These are phyloP conservation scores for Tuber brumale DNA, from an alignment of 495 filamentous ascomycete species.

Conservation along the genomic window DNA sequence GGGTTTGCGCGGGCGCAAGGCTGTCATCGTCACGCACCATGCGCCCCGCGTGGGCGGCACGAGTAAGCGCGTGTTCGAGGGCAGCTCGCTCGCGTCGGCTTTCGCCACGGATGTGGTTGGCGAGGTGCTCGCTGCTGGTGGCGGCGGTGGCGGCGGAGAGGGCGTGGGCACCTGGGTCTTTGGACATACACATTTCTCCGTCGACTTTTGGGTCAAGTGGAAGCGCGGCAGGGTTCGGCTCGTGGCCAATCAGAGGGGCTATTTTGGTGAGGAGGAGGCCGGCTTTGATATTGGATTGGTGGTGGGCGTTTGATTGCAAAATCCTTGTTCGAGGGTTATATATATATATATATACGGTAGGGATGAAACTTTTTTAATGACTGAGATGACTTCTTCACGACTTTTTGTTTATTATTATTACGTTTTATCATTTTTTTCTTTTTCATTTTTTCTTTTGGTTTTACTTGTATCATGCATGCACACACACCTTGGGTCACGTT, in stretches of 20 bases:
- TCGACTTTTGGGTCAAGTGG: slow-evolving; percentile 41
- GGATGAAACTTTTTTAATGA: neutral
- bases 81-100: slow-evolving; percentile 46
- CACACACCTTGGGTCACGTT: neutral
- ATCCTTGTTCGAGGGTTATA: no score
- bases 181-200: slow-evolving; percentile 52
- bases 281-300: slow-evolving; percentile 29
- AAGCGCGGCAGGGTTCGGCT: slow-evolving; percentile 43
- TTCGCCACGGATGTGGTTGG: slow-evolving; percentile 52
- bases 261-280: slow-evolving; percentile 35
- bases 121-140: slow-evolving; percentile 40
- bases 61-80: slow-evolving; percentile 45
- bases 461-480: neutral
- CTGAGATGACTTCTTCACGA: neutral
- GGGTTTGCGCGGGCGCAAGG: slow-evolving; percentile 31
- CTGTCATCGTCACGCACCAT: slow-evolving; percentile 52
- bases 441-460: neutral
- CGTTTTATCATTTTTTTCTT: neutral
- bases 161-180: slow-evolving; percentile 47
- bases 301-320: slow-evolving; percentile 21
- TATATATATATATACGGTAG: neutral
- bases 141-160: slow-evolving; percentile 36
- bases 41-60: slow-evolving; percentile 48
- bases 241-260: slow-evolving; percentile 53
- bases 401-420: neutral